Evolutionary conservation across 1,284 basidiomycete species (phyloP), one percentile per base, ranked within the genome.

Genomic region (Phaffia rhodozyma): DNA sequence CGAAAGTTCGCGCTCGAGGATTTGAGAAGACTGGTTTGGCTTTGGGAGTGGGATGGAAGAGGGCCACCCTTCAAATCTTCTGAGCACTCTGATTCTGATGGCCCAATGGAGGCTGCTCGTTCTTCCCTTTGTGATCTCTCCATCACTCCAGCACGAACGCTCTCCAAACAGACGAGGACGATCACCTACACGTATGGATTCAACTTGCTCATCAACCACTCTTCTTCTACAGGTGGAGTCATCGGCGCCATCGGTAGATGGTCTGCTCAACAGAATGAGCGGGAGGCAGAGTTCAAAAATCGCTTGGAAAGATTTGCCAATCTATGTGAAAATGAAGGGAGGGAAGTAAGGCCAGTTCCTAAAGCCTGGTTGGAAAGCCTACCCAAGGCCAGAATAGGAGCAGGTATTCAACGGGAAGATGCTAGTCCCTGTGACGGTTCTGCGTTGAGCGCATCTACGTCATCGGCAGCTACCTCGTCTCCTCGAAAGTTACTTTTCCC

Each of bases 41-140:
- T 77, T 3, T 77, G 75, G 73, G 67, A 68, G 29, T 77, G 76
- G 76, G 72, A 76, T 58, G 74, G 74, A 0, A 60, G 69, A 47
- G 43, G 62, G 1, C 50, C 55, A 13, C 60, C 64, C 5, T 29
- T 43, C 0, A 3, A 18, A 20, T 6, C 48, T 16, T 43, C 13
- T 2, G 16, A 43, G 38, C 38, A 43, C 30, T 5, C 21, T 49
- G 21, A 55, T 5, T 5, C 3, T n/a, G 16, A 47, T 29, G 21
- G 43, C 13, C 38, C 38, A 16, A 43, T 43, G 38, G 38, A 43
- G 7, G 38, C 38, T 16, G 38, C 38, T 43, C 38, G 38, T 43
- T 43, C 38, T 21, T 55, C 38, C 29, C 63, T 64, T 47, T 48
- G 59, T 21, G 29, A 29, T 21, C 32, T 65, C 55, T 52, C 59